These are phyloP conservation scores for Coleophoma crateriformis DNA, from an alignment of 2,329 filamentous ascomycete species.

Conservation along the genomic window DNA sequence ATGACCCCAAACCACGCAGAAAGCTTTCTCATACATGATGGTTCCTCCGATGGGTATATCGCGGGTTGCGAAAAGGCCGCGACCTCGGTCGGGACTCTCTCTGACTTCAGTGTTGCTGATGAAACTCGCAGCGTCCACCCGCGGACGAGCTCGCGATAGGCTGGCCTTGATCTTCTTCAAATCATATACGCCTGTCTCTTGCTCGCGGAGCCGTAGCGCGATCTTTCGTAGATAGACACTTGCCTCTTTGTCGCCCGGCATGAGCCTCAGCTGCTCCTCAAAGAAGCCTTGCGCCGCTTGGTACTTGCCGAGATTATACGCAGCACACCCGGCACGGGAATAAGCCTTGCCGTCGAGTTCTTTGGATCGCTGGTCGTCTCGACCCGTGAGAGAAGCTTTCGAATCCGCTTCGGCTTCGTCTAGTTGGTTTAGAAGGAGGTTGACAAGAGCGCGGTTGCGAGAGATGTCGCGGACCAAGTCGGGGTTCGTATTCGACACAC, in stretches of 20 bases:
- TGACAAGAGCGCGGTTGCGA: conserved; percentile 31
- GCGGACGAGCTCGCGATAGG: conserved; percentile 27
- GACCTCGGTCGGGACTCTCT: conserved; percentile 34
- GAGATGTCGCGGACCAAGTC: conserved; percentile 19
- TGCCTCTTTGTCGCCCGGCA: conserved; percentile 23
- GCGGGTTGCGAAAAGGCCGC: conserved; percentile 44
- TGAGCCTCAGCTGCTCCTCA: conserved; percentile 13
- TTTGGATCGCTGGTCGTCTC: conserved; percentile 5
- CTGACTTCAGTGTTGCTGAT: conserved; percentile 35
- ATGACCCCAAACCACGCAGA: conserved; percentile 26
- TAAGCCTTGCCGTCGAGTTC: conserved; percentile 28
- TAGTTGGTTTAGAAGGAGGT: conserved; percentile 24
- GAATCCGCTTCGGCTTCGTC: conserved; percentile 28
- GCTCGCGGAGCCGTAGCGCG: conserved; percentile 29
- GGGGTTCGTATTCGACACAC: conserved; percentile 5
- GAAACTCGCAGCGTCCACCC: conserved; percentile 43
- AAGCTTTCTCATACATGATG: conserved; percentile 51
- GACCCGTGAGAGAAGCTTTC: conserved; percentile 23
- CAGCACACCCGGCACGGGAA: conserved; percentile 29
- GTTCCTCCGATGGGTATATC: conserved; percentile 42
- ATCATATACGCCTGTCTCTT: conserved; percentile 32
- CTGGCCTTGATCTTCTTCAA: conserved; percentile 34
- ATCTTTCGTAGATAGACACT: conserved; percentile 9
- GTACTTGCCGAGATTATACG: conserved; percentile 29
- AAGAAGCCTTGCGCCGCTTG: conserved; percentile 20